Evolutionary conservation across 352 stramenopile species (phyloP), one percentile per base, ranked within the genome.

Genomic region (Blastocystis sp.): DNA sequence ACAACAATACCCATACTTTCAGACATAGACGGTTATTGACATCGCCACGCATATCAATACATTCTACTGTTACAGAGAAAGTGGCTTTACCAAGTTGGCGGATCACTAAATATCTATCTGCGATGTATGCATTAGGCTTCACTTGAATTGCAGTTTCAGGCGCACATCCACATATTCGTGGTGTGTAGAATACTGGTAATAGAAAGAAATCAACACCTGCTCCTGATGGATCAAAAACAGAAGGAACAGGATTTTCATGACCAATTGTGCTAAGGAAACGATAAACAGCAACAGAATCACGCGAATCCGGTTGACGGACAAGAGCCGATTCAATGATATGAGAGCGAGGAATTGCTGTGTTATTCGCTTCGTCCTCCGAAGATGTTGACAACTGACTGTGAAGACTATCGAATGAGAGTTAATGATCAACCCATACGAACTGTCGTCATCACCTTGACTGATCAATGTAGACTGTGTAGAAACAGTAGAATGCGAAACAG

Each of bases 11-110:
- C 19, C 43, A 11, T 37, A 98, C 94, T 89, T 98, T 98, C 32
- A 98, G 89, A 85, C 95, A 98, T 59, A 98, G 95, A 11, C 78
- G 78, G 39, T 43, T 37, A 21, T 24, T 67, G 12, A 24, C 51
- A 29, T 65, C 51, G 9, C 49, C 71, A 0, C 71, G 42, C 71
- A 83, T 83, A 42, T 83, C 71, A 32, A 83, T 29, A 32, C 71
- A 83, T 54, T 83, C 52, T n/a, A 83, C 71, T 12, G 71, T 65
- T 51, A 83, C 29, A 16, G 46, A 66, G 51, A 83, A 83, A 16
- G 71, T 83, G 9, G 71, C 71, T n/a, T 49, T 12, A 35, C 71
- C 71, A 52, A 83, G 43, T 43, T 67, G 14, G 24, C 46, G 49
- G 5, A 83, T 51, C 35, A 83, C 39, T 24, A 83, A 54, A 56